phyloP scores from a whole-genome alignment of 768 basidiomycete genomes.

The Pleurotus giganteus region DNA sequence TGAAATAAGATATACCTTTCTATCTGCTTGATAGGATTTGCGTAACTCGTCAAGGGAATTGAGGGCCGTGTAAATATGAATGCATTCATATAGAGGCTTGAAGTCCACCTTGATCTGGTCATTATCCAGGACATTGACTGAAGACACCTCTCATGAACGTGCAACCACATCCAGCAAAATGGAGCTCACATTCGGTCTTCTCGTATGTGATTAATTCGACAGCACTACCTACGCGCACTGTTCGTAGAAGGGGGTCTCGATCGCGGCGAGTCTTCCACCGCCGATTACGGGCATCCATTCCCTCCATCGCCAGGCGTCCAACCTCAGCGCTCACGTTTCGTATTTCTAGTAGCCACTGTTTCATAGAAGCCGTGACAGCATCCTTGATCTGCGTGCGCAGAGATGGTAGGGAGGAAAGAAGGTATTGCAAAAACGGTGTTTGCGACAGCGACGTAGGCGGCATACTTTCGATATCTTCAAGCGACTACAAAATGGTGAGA shows the following conservation, averaged over 20 bases:
- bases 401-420: slow-evolving; percentile 89
- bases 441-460: slow-evolving; percentile 86
- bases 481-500: slow-evolving; percentile 57
- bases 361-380: slow-evolving; percentile 91
- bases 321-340: slow-evolving; percentile 85
- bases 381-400: slow-evolving; percentile 87
- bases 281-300: slow-evolving; percentile 80
- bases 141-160: slow-evolving; percentile 13
- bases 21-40: slow-evolving; percentile 93
- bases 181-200: slow-evolving; percentile 83
- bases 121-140: slow-evolving; percentile 91
- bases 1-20: slow-evolving; percentile 55
- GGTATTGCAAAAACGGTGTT: slow-evolving; percentile 90
- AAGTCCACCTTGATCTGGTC: slow-evolving; percentile 89
- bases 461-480: slow-evolving; percentile 93
- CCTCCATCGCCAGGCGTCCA: slow-evolving; percentile 83
- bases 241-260: slow-evolving; percentile 74
- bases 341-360: slow-evolving; percentile 96
- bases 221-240: slow-evolving; percentile 83
- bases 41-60: slow-evolving; percentile 90
- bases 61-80: slow-evolving; percentile 92
- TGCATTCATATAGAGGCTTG: slow-evolving; percentile 92
- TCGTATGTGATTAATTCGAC: slow-evolving; percentile 92
- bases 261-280: slow-evolving; percentile 85
- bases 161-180: background rate